Conservation (phyloP, 2,329 filamentous ascomycete genomes). For the Dactylellina leptospora region DNA sequence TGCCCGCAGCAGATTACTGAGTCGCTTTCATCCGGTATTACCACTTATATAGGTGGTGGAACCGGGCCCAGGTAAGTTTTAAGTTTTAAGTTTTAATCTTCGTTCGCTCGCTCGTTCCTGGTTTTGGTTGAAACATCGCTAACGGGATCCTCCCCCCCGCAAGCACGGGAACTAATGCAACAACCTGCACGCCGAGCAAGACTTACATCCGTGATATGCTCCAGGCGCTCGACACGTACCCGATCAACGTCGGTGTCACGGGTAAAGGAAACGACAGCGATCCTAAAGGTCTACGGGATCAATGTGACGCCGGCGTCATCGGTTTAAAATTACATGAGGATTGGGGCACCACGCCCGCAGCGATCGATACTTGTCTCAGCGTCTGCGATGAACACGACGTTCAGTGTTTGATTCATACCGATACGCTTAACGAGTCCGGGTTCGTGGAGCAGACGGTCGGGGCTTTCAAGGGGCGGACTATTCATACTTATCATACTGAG, state of each 20-base stretch:
- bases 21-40: conserved; percentile 83
- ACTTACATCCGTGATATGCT: conserved; percentile 88
- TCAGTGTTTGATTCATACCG: conserved; percentile 93
- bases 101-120: too few species aligned
- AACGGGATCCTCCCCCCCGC: neutral
- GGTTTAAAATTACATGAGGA: conserved; percentile 96
- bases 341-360: conserved; percentile 90
- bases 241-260: conserved; percentile 88
- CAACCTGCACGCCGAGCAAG: conserved; percentile 88
- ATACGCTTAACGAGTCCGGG: conserved; percentile 96
- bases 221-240: conserved; percentile 81
- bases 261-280: conserved; percentile 91
- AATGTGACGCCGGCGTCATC: conserved; percentile 82
- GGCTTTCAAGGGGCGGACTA: conserved; percentile 85
- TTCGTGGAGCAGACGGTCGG: conserved; percentile 90
- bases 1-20: conserved; percentile 91
- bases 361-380: conserved; percentile 83
- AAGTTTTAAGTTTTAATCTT: conserved; percentile 24
- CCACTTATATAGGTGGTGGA: conserved; percentile 88
- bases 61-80: conserved; percentile 79
- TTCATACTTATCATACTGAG: conserved; percentile 97
- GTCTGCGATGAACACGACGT: conserved; percentile 93
- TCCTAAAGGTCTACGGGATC: conserved; percentile 75
- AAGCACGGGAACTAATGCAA: conserved; percentile 82
- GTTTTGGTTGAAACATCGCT: neutral